Base-by-base conservation (phyloP, 2,329 filamentous ascomycete species). In the Ceratocystis albifundus region DNA sequence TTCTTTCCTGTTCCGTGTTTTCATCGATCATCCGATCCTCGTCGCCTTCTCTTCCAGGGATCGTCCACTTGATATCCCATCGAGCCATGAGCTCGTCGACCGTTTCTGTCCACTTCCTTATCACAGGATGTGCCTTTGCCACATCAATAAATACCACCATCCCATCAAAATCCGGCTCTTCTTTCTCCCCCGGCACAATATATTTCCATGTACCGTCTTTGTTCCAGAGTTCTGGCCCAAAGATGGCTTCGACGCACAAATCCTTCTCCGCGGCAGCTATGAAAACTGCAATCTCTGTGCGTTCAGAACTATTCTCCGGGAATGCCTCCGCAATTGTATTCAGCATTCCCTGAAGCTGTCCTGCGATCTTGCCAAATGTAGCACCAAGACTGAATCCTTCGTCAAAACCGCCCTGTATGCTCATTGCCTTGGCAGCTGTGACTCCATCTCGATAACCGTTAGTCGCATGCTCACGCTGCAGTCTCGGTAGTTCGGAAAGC, bases 401-500 rank as follows among this genome's bases (percentile, higher is more conserved):
- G 74, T 99, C 94, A 73, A 99, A 97, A 0, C 93, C 93, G 15
- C 80, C 80, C 76, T 99, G 94, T 30, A 96, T 84, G 71, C 85
- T 88, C 61, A 80, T 77, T 30, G 83, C 83, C 74, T 97, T 97
- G 41, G 88, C 88, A 2, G 78, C 79, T 0, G 87, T 82, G 65
- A 97, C 83, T 57, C 93, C 94, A 72, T 96, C 92, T 68, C 93
- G 87, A 76, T 97, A 97, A 22, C 94, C 94, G 48, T 89, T 86
- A 6, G 89, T 96, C 64, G 85, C 82, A 74, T 96, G 90, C 66
- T 88, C 86, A 53, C 84, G 82, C 71, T 88, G 85, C 17, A 96
- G 81, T 28, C 88, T 85, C 22, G 82, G 84, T 63, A 94, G 82
- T 71, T 96, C 91, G 72, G 79, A 82, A 41, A 77, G 79, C 36